phyloP scores from a whole-genome alignment of 805 yeast genomes.

The Hanseniaspora guilliermondii region DNA sequence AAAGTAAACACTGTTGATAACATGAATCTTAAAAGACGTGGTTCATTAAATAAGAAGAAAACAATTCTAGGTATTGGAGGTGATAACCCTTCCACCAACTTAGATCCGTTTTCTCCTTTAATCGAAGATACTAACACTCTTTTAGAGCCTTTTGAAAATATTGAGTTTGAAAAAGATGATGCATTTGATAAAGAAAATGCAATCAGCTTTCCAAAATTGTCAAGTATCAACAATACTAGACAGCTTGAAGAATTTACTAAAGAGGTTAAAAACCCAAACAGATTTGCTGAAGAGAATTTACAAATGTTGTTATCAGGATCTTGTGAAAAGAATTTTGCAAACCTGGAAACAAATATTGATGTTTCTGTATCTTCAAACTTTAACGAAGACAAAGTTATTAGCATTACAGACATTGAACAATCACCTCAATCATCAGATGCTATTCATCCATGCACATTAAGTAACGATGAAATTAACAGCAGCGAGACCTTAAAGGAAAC shows the following conservation, averaged over 20 bases:
- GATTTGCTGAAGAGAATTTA: neutral
- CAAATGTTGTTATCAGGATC: neutral
- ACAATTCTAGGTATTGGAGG: neutral
- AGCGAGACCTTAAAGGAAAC: neutral
- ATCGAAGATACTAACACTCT: neutral
- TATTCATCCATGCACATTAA: neutral
- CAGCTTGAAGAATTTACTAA: neutral
- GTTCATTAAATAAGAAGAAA: neutral
- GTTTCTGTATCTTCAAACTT: neutral
- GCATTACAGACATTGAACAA: neutral
- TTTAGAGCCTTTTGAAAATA: neutral
- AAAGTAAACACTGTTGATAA: neutral
- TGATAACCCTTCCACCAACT: neutral
- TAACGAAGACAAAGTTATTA: neutral
- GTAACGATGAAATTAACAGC: neutral
- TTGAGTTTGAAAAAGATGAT: neutral
- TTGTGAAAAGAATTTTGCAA: neutral
- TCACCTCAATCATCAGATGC: neutral
- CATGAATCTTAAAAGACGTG: neutral
- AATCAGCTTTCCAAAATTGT: neutral
- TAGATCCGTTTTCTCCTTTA: slow-evolving; percentile 1
- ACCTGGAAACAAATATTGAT: neutral
- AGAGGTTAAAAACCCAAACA: neutral
- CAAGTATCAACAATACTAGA: neutral
- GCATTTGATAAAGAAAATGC: neutral